Evolutionary conservation across 805 yeast genomes (phyloP), one percentile per base, ranked within the genome.

Genomic region (Komagataella pastoris): DNA sequence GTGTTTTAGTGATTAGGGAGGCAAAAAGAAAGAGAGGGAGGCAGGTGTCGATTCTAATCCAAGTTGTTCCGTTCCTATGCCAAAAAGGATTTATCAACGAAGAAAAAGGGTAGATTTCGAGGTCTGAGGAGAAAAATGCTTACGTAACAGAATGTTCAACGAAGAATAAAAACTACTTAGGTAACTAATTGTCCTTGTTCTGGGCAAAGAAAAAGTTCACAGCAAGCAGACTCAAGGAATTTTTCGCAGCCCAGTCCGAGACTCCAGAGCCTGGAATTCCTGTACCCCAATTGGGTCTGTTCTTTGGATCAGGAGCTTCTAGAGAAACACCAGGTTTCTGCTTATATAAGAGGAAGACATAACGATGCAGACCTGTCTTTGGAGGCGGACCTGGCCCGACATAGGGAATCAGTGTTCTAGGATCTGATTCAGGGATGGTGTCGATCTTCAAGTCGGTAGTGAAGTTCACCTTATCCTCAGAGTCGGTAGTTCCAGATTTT

Each of bases 371-470:
- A 12, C 95, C 91, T 0, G 96, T 85, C 52, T 80, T 81, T 49
- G 77, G 76, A 45, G 97, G 97, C n/a, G 97, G 97, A 4, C 79
- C 96, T 3, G 97, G 96, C 0, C 95, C 95, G 58, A 69, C 61
- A 65, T 89, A 88, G 5, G 80, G 70, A 47, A 80, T 61, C 30
- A 85, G 56, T n/a, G 19, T 19, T 19, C 14, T 44, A 10, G 14
- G 7, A 19, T 44, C 47, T 10, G 40, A 30, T 30, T 30, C 40
- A 5, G 40, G 40, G 10, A 30, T 30, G 19, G 10, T 44, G 47
- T 72, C 72, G 18, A 55, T 61, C 14, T 67, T 63, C 30, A 66
- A 54, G n/a, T 67, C 67, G 1, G 73, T 64, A 14, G 73, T 66
- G 45, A 67, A 56, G 24, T 55, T 59, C 18, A 59, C 61, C 43